Percentiles rank a stretch among this genome's conserved stretches.
Evolutionary conservation across 75 land plant genomes (phyloP).

Genomic region (Pinus albicaulis): DNA sequence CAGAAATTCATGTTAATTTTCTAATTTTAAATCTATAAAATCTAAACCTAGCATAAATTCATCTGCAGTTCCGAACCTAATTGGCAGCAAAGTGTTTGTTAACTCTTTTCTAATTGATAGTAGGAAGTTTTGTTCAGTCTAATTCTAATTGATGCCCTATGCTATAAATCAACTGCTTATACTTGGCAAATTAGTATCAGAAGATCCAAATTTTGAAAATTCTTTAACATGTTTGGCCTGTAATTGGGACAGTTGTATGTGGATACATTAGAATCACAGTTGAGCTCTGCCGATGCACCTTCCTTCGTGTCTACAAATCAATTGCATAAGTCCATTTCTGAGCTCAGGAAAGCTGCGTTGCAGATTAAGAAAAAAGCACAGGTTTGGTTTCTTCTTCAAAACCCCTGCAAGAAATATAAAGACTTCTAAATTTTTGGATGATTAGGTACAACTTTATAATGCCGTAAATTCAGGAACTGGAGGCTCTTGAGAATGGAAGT

Average conservation of each 20-base stretch:
- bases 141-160: no score
- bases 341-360: background rate
- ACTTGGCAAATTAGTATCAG: no score
- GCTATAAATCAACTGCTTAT: background rate
- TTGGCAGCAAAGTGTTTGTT: no score
- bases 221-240: background rate
- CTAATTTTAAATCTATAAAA: no score
- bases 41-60: no score
- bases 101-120: no score
- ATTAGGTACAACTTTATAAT: background rate
- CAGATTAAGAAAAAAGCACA: slow-evolving; percentile 23
- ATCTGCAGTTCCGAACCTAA: no score
- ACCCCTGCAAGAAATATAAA: background rate
- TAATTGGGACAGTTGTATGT: background rate
- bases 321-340: background rate
- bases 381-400: background rate
- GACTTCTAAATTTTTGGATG: background rate
- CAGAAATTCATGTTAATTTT: no score
- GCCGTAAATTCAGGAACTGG: background rate
- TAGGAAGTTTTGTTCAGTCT: background rate
- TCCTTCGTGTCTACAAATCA: background rate
- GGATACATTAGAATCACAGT: background rate
- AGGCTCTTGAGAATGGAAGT: background rate
- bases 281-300: background rate
- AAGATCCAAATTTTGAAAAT: background rate